A percentile compares a stretch with the other conserved stretches of the same genome.
phyloP scores from a whole-genome alignment of 2,329 filamentous ascomycete species.

The Amylocarpus encephaloides region DNA sequence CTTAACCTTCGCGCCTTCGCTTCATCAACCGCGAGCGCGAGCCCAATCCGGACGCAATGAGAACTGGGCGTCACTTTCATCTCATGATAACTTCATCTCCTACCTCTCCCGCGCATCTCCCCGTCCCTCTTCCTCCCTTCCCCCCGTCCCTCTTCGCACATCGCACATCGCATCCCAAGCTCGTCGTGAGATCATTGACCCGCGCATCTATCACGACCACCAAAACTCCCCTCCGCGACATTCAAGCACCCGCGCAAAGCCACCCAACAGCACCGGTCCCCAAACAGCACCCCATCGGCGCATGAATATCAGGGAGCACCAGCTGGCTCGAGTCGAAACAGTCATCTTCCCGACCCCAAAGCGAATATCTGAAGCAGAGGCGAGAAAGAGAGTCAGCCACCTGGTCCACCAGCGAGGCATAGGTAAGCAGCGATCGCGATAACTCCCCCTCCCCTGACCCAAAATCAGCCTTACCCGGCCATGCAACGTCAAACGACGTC shows the following conservation, averaged over 20 bases:
- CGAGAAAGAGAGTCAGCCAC: not conserved
- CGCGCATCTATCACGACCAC: too few species aligned
- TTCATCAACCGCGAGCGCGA: too few species aligned
- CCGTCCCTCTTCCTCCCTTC: not conserved
- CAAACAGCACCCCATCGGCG: not conserved
- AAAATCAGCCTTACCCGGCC: conserved; percentile 4
- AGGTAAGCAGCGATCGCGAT: not conserved
- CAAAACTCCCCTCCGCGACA: too few species aligned
- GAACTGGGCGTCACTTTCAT: not conserved
- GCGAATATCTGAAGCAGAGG: not conserved
- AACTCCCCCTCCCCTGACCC: not conserved
- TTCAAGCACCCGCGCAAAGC: too few species aligned
- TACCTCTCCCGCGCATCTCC: not conserved
- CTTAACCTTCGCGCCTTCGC: too few species aligned
- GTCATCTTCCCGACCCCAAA: conserved; percentile 1
- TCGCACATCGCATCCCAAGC: not conserved
- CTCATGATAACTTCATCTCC: not conserved
- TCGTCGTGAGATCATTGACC: not conserved
- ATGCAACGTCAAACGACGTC: not conserved
- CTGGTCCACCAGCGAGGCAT: not conserved
- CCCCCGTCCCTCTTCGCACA: not conserved
- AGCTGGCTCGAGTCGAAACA: not conserved
- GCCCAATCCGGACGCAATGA: too few species aligned
- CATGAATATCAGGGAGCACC: conserved; percentile 1
- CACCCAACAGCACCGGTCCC: not conserved